Evolutionary conservation across 108 stramenopile species (phyloP).

Genomic region (Nitzschia palea): DNA sequence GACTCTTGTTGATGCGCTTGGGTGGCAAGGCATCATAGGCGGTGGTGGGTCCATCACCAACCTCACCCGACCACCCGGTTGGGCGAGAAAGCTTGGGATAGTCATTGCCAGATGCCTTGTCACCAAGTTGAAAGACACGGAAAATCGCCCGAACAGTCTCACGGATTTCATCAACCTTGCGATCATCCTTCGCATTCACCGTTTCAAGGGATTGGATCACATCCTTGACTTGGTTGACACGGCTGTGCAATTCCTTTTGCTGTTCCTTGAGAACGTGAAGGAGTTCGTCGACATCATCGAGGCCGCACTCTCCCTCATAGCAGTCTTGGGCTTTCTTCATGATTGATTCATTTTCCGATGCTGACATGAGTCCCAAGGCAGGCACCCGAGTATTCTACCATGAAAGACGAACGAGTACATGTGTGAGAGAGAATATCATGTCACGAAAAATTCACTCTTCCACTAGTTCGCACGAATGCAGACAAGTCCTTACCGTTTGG

Average conservation of each 20-base stretch:
- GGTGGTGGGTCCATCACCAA: constrained; percentile 69
- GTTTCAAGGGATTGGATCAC: constrained; percentile 61
- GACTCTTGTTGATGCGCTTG: constrained; percentile 44
- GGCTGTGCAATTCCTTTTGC: constrained; percentile 53
- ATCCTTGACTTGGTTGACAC: constrained; percentile 58
- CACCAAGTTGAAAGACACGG: constrained; percentile 58
- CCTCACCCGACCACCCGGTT: constrained; percentile 68
- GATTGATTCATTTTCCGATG: constrained; percentile 57
- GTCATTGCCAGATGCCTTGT: constrained; percentile 77
- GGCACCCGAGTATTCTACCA: background rate
- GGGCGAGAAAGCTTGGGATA: constrained; percentile 67
- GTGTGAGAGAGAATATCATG: too few species aligned
- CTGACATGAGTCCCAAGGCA: constrained; percentile 44
- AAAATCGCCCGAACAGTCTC: constrained; percentile 75
- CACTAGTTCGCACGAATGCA: too few species aligned
- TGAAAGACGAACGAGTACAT: background rate
- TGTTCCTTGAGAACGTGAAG: constrained; percentile 68
- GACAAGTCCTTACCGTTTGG: background rate
- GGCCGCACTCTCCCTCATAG: constrained; percentile 64
- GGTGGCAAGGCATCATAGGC: constrained; percentile 76
- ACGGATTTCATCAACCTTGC: constrained; percentile 65
- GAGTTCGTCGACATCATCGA: constrained; percentile 66
- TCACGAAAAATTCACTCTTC: too few species aligned
- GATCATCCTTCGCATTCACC: constrained; percentile 49
- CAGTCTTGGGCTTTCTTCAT: constrained; percentile 60